A percentile compares a stretch with the other conserved stretches of the same genome.
phyloP scores from a whole-genome alignment of 345 rosid species.

The Populus euphratica region DNA sequence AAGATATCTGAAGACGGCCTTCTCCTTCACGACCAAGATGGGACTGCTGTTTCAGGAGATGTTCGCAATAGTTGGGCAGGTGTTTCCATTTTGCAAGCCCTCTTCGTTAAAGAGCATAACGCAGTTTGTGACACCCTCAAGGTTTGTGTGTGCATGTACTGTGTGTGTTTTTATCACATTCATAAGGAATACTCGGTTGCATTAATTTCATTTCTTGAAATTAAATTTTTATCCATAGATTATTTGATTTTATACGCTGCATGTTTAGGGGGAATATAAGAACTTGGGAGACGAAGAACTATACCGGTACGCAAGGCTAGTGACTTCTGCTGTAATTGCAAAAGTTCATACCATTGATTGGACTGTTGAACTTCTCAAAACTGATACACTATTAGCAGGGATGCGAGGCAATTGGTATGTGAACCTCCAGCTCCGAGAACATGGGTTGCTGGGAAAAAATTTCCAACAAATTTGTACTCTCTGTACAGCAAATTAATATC shows the following conservation, averaged over 20 bases:
- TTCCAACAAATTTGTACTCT: no score
- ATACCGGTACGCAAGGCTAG: slow-evolving; percentile 49
- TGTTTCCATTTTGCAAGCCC: slow-evolving; percentile 47
- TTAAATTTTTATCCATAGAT: no score
- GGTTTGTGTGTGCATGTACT: slow-evolving; percentile 11
- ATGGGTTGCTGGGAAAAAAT: not conserved
- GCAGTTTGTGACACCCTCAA: slow-evolving; percentile 52
- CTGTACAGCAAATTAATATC: no score
- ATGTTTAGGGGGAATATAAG: slow-evolving; percentile 30
- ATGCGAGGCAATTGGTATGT: slow-evolving; percentile 56
- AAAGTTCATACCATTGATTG: slow-evolving; percentile 69
- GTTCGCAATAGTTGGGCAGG: slow-evolving; percentile 55
- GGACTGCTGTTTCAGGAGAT: slow-evolving; percentile 45
- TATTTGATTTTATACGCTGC: not conserved
- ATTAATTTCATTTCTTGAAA: no score
- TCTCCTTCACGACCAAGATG: slow-evolving; percentile 38
- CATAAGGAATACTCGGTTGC: no score
- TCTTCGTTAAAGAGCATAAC: slow-evolving; percentile 53
- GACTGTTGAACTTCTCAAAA: slow-evolving; percentile 66
- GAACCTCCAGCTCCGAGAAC: not conserved
- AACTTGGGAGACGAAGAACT: slow-evolving; percentile 47
- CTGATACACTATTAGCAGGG: slow-evolving; percentile 46
- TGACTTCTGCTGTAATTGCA: slow-evolving; percentile 60
- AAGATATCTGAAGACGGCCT: slow-evolving; percentile 45
- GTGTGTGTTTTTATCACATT: no score